Base-by-base conservation (phyloP, 2,329 filamentous ascomycete species). In the Sarocladium kiliense region DNA sequence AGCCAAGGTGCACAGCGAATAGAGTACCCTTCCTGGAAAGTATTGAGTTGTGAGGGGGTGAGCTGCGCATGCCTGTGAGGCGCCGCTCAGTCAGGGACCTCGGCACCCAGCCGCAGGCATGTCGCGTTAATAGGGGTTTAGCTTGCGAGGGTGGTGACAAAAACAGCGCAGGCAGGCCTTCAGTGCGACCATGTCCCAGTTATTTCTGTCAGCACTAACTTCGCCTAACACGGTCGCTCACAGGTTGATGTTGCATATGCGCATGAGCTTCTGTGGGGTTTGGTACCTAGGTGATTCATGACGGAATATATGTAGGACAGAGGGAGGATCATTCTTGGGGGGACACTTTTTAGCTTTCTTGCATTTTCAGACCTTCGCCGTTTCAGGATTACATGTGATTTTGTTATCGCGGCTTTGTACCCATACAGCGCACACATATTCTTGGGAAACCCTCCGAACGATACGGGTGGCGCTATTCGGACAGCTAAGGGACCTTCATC, bases 21-120 rank as follows among this genome's bases (percentile, higher is more conserved):
- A 27, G 44, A 47, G 44, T 47, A n/a, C 44, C 23, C 25, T 47
- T 47, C 44, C 25, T 47, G 44, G 44, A 27, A 26, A 47, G 39
- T 21, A 14, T 21, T 23, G 19, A 44, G 6, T 25, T 39, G 21
- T 12, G 41, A 25, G 41, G n/a, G 41, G 41, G 4, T 21, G 21
- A 25, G 41, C 21, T 23, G 41, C 41, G 41, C 41, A 44, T 44
- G 36, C 36, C 5, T 39, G 41, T 23, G 21, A 21, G 21, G 9
- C 7, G 21, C 3, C n/a, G 41, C 16, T 9, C 41, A 44, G n/a
- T 16, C 10, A 44, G 41, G 44, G 23, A 30, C 44, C 44, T 47
- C 44, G 44, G 44, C 19, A 21, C n/a, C 18, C 9, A 18, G 9
- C 39, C 7, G 12, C 30, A 32, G 30, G 9, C 36, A 21, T 18